Conservation (phyloP, 306 rosid genomes). For the Lagenaria siceraria region DNA sequence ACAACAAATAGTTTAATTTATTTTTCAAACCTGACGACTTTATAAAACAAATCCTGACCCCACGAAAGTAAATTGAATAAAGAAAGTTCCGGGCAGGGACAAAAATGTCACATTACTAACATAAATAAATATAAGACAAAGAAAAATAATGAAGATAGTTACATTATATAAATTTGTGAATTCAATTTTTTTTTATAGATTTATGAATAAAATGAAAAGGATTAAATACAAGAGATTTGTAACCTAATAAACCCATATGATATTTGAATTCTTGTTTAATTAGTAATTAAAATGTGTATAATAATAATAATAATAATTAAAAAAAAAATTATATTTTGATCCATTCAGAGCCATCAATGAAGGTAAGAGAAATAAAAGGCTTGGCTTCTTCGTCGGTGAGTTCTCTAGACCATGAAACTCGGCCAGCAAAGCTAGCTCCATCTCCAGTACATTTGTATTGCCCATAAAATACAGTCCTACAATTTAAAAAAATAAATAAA, state of each 20-base stretch:
- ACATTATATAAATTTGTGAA: background rate
- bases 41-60: background rate
- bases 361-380: conserved; percentile 78
- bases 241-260: background rate
- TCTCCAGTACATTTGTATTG: conserved; percentile 88
- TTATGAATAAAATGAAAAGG: background rate
- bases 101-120: background rate
- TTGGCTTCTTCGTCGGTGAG: conserved; percentile 81
- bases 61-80: background rate
- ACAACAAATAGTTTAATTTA: background rate
- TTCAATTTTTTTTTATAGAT: background rate
- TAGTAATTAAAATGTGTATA: background rate
- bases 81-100: background rate
- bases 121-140: background rate
- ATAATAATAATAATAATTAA: background rate
- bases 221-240: background rate
- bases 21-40: background rate
- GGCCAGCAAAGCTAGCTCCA: conserved; percentile 79
- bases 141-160: background rate
- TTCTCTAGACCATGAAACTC: conserved; percentile 93
- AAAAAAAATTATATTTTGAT: conserved; percentile 22
- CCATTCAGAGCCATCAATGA: conserved; percentile 92
- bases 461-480: conserved; percentile 96
- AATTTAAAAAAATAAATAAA: no score
- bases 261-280: background rate